Percentiles rank a stretch among this genome's conserved stretches.
These are phyloP conservation scores for Colletotrichum destructivum DNA, from an alignment of 2,329 filamentous ascomycete species.

Conservation along the genomic window DNA sequence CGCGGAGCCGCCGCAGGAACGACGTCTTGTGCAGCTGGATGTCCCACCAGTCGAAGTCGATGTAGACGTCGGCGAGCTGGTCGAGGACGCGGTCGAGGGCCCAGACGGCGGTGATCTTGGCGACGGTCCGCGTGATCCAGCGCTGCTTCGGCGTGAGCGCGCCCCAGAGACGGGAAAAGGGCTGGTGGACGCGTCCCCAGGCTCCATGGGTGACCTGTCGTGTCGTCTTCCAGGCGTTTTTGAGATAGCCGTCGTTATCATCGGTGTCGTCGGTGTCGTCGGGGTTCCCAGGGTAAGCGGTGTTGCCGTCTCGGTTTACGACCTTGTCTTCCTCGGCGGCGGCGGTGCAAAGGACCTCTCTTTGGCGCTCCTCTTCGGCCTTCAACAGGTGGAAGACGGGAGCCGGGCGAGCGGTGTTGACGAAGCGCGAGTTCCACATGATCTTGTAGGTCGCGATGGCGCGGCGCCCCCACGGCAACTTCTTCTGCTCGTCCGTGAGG, in stretches of 20 bases:
- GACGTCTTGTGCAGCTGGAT: neutral
- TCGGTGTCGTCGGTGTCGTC: neutral
- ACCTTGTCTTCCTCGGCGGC: too few species aligned
- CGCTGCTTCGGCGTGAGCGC: conserved; percentile 4
- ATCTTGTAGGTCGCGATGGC: conserved; percentile 24
- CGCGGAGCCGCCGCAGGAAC: conserved; percentile 31
- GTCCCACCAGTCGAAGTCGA: neutral
- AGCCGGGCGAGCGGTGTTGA: conserved; percentile 26
- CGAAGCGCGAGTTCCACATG: conserved; percentile 30
- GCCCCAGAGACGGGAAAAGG: neutral
- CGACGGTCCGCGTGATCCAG: neutral
- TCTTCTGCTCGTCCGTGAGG: conserved; percentile 34
- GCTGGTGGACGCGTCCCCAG: neutral
- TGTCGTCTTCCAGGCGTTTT: neutral
- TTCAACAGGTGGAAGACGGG: conserved; percentile 26
- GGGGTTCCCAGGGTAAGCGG: too few species aligned
- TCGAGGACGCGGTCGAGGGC: neutral
- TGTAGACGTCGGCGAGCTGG: neutral
- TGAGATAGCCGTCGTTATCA: neutral
- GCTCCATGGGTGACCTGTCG: neutral
- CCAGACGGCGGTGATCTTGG: neutral
- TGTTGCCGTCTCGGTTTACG: neutral
- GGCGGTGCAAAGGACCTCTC: neutral
- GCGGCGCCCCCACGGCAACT: conserved; percentile 10
- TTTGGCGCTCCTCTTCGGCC: neutral